Base-by-base conservation (phyloP, 208 protist species). In the Naegleria lovaniensis region DNA sequence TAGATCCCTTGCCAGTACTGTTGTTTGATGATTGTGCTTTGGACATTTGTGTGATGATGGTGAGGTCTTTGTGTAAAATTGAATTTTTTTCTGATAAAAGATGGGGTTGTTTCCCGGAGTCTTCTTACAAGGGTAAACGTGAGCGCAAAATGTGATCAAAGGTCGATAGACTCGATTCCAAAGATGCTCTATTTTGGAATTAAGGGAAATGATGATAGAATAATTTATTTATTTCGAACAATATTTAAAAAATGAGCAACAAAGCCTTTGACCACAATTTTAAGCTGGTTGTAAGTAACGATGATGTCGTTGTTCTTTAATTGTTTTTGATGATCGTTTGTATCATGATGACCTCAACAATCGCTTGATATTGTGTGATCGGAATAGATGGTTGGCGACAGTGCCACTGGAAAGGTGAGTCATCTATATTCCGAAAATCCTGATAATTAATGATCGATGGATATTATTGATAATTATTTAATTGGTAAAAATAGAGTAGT, bases 331-430 rank as follows among this genome's bases (percentile, higher is more conserved):
- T 38, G 0, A 83, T 83, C n/a, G n/a, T n/a, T n/a, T n/a, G n/a
- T n/a, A n/a, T n/a, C n/a, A n/a, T n/a, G n/a, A n/a, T n/a, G n/a
- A n/a, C n/a, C n/a, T n/a, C n/a, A n/a, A n/a, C n/a, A 40, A 41
- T 11, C 36, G 5, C 36, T n/a, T 41, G 15, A 41, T 75, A n/a
- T 29, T 5, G 6, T n/a, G 15, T 29, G 58, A 25, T 75, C n/a
- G 19, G 22, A 38, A 83, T 83, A 43, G 79, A 22, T 85, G n/a
- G 38, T 85, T 85, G 79, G 79, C 29, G 79, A 85, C 43, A 85
- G 79, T 43, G 79, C 9, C 13, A 43, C 38, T 22, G 79, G 79
- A 85, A 85, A 85, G 36, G 79, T 85, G 43, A 48, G 43, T 48
- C 43, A 1, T 48, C 16, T 76, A 0, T 33, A 76, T 76, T 33